Conservation (phyloP, 2,329 filamentous ascomycete species). For the Pochonia chlamydosporia region DNA sequence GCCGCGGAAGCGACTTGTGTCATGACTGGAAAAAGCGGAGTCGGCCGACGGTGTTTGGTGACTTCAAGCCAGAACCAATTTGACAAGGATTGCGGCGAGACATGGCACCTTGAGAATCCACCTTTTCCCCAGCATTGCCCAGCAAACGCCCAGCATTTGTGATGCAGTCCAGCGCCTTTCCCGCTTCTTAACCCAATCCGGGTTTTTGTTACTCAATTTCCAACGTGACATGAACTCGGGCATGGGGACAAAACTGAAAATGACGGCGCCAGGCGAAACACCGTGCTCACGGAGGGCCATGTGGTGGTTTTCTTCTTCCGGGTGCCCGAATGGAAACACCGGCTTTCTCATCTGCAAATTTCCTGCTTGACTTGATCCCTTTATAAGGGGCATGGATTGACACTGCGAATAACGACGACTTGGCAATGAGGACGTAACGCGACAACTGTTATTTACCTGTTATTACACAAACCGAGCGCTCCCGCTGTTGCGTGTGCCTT, state of each 20-base stretch:
- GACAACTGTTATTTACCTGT: background rate
- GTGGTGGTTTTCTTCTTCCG: background rate
- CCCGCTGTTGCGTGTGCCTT: background rate
- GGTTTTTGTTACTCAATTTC: slow-evolving; percentile 22
- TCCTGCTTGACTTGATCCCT: background rate
- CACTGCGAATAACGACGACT: background rate
- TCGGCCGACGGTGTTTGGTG: too few species aligned
- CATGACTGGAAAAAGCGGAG: too few species aligned
- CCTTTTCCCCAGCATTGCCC: too few species aligned
- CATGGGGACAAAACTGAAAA: background rate
- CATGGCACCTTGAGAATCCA: too few species aligned
- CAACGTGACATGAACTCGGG: background rate
- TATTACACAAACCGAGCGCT: background rate
- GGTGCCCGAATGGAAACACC: background rate
- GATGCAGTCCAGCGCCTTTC: background rate
- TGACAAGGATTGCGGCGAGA: too few species aligned
- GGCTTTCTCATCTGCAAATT: background rate
- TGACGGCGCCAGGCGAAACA: background rate
- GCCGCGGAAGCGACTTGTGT: background rate
- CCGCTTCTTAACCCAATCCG: slow-evolving; percentile 6
- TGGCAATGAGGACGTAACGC: background rate
- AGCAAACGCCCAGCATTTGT: slow-evolving; percentile 3
- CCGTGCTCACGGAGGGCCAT: too few species aligned
- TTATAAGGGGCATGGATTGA: too few species aligned
- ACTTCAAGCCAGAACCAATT: too few species aligned